These are phyloP conservation scores for Hyaloperonospora brassicae DNA, from an alignment of 352 stramenopile genomes.

Conservation along the genomic window DNA sequence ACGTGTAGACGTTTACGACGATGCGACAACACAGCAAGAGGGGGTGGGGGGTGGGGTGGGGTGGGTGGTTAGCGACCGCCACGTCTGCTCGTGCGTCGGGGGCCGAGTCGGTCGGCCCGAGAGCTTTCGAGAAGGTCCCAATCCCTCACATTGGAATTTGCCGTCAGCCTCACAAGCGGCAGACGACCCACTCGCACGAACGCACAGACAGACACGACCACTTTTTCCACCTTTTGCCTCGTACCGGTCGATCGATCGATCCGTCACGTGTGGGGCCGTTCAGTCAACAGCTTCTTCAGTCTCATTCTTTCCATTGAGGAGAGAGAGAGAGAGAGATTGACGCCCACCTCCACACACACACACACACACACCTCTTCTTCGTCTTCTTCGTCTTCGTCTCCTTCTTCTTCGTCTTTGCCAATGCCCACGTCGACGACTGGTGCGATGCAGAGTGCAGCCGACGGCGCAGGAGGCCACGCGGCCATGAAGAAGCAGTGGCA, in stretches of 20 bases:
- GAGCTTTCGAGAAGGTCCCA: slow-evolving; percentile 9
- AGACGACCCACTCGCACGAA: no score
- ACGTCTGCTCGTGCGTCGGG: slow-evolving; percentile 7
- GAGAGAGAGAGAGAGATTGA: no score
- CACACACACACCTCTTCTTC: background rate
- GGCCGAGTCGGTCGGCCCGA: slow-evolving; percentile 1
- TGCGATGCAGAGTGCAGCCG: slow-evolving; percentile 5
- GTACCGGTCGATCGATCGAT: slow-evolving; percentile 1
- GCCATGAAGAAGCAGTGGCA: slow-evolving; percentile 58
- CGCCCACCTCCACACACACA: background rate
- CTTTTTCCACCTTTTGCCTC: background rate
- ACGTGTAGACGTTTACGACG: slow-evolving; percentile 29
- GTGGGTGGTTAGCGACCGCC: slow-evolving; percentile 21
- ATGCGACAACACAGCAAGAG: slow-evolving; percentile 11
- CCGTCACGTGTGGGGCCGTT: background rate
- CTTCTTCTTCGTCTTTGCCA: background rate
- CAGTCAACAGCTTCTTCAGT: no score
- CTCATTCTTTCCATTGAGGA: no score
- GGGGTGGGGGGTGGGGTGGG: background rate
- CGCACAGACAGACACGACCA: no score
- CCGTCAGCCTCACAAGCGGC: background rate
- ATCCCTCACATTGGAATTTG: slow-evolving; percentile 31
- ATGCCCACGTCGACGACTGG: slow-evolving; percentile 33
- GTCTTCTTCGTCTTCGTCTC: background rate
- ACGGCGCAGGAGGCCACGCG: slow-evolving; percentile 31